Evolutionary conservation across 2,329 filamentous ascomycete genomes (phyloP).

Genomic region (Penicillium sp.): DNA sequence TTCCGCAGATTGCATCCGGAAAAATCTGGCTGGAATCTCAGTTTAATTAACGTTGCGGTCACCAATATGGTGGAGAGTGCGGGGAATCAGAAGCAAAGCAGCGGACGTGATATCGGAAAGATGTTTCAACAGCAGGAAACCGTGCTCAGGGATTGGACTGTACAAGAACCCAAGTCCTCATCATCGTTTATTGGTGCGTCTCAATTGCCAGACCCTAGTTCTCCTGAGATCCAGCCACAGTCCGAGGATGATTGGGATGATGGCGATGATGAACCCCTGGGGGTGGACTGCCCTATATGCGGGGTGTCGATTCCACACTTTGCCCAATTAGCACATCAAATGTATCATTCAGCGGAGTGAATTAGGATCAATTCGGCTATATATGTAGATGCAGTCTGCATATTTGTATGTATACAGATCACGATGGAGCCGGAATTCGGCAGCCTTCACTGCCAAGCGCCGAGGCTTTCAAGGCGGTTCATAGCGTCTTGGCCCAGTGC

Average conservation of each 20-base stretch:
- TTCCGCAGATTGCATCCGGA: slow-evolving; percentile 73
- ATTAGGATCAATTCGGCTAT: not conserved
- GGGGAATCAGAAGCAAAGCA: slow-evolving; percentile 51
- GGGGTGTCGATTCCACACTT: slow-evolving; percentile 50
- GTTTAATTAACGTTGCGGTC: slow-evolving; percentile 81
- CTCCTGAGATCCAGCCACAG: not conserved
- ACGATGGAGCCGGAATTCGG: not conserved
- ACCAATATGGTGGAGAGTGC: slow-evolving; percentile 73
- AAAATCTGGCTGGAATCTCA: slow-evolving; percentile 71
- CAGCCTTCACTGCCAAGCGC: slow-evolving; percentile 9
- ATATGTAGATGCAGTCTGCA: no score
- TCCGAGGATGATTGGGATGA: slow-evolving; percentile 34
- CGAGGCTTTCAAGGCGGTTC: not conserved
- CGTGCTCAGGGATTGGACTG: slow-evolving; percentile 65
- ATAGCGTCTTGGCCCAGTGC: not conserved
- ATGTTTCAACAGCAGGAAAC: slow-evolving; percentile 80
- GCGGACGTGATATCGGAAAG: slow-evolving; percentile 72
- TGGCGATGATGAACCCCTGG: slow-evolving; percentile 31
- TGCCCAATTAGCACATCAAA: slow-evolving; percentile 50
- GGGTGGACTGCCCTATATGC: slow-evolving; percentile 44
- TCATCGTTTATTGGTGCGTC: slow-evolving; percentile 5
- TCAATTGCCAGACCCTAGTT: not conserved
- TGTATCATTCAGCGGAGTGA: slow-evolving; percentile 44
- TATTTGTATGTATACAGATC: not conserved
- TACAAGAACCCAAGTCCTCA: slow-evolving; percentile 33